These are phyloP conservation scores for Candida takata DNA, from an alignment of 805 yeast species.

Conservation along the genomic window DNA sequence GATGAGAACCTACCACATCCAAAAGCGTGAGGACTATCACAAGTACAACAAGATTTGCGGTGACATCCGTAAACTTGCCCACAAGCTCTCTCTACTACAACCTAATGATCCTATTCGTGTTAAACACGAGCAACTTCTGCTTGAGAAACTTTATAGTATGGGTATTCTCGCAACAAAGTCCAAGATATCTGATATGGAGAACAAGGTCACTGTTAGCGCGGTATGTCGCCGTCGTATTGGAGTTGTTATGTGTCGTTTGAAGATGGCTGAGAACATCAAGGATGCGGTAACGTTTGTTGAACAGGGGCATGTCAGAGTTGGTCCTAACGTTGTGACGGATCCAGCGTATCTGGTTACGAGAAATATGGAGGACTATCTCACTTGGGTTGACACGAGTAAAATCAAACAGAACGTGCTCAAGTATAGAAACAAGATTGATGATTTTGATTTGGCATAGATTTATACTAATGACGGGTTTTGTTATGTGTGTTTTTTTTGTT, in stretches of 20 bases:
- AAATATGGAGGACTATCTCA: slow-evolving; percentile 90
- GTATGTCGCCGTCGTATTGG: slow-evolving; percentile 88
- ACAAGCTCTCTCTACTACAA: slow-evolving; percentile 74
- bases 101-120: slow-evolving; percentile 83
- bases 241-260: slow-evolving; percentile 88
- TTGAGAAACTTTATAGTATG: slow-evolving; percentile 84
- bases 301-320: slow-evolving; percentile 97
- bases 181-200: slow-evolving; percentile 87
- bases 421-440: slow-evolving; percentile 71
- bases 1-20: slow-evolving; percentile 90
- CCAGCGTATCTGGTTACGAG: slow-evolving; percentile 92
- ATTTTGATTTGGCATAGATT: slow-evolving; percentile 40
- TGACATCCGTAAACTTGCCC: slow-evolving; percentile 78
- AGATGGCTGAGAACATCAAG: slow-evolving; percentile 83
- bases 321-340: slow-evolving; percentile 92
- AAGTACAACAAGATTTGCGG: slow-evolving; percentile 93
- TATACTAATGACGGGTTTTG: too few relatives aligned
- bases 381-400: slow-evolving; percentile 97
- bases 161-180: slow-evolving; percentile 85
- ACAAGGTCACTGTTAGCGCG: slow-evolving; percentile 86
- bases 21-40: slow-evolving; percentile 92
- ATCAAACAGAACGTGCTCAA: slow-evolving; percentile 83
- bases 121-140: slow-evolving; percentile 79
- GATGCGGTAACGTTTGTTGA: slow-evolving; percentile 92
- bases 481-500: too few relatives aligned